Conservation (phyloP, 441 rosid genomes). For the Pelargonium australe region DNA sequence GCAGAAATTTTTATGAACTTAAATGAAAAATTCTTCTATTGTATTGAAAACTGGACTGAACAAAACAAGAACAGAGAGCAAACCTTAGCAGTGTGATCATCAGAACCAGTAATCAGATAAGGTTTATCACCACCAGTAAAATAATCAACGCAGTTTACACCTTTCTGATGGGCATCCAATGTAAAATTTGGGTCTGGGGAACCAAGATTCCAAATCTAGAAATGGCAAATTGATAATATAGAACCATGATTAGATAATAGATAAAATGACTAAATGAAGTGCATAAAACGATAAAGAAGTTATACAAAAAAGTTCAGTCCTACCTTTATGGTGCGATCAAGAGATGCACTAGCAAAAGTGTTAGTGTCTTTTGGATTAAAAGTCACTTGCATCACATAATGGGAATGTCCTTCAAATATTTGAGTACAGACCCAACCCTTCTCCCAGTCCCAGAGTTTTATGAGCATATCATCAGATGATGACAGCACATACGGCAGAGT, state of each 20-base stretch:
- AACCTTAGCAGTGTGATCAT: slow-evolving; percentile 94
- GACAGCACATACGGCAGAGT: slow-evolving; percentile 72
- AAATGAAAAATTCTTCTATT: not conserved
- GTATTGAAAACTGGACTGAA: not conserved
- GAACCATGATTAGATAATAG: slow-evolving; percentile 18
- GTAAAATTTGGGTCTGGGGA: slow-evolving; percentile 91
- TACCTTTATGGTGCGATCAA: slow-evolving; percentile 81
- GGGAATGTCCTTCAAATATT: slow-evolving; percentile 80
- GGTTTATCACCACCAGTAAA: slow-evolving; percentile 88
- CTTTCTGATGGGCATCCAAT: slow-evolving; percentile 88
- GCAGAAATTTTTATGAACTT: slow-evolving; percentile 1
- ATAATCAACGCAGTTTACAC: slow-evolving; percentile 90
- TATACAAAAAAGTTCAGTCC: slow-evolving; percentile 9
- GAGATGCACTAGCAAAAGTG: slow-evolving; percentile 84
- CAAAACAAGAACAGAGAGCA: slow-evolving; percentile 19
- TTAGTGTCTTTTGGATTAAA: slow-evolving; percentile 66
- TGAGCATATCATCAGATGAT: slow-evolving; percentile 78
- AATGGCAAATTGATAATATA: slow-evolving; percentile 7
- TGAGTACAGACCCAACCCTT: slow-evolving; percentile 80
- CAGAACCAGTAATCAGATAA: slow-evolving; percentile 82
- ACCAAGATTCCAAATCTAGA: slow-evolving; percentile 92
- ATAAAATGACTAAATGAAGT: slow-evolving; percentile 13
- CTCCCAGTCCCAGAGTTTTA: slow-evolving; percentile 97
- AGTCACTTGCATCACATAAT: slow-evolving; percentile 82
- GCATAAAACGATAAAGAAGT: slow-evolving; percentile 5